phyloP scores from a whole-genome alignment of 352 stramenopile species.

The Phytophthora citricola region DNA sequence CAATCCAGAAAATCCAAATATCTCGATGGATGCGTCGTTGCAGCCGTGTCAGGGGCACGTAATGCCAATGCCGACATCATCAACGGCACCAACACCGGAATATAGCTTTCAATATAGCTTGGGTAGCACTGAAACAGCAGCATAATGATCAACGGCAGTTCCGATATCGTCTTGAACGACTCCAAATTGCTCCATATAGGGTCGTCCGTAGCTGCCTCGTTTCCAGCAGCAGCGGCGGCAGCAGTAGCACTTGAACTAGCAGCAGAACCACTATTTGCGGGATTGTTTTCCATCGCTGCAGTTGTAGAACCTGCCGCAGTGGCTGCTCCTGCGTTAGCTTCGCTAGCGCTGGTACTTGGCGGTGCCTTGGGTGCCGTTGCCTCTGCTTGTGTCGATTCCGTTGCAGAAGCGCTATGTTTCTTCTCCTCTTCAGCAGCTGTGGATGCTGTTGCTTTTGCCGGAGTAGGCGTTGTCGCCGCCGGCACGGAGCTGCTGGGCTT shows the following conservation, averaged over 20 bases:
- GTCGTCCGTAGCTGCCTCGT: conserved; percentile 40
- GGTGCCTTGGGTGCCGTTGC: conserved; percentile 8
- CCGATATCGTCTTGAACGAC: conserved; percentile 96
- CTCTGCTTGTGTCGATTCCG: conserved; percentile 8
- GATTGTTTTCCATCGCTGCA: conserved; percentile 17
- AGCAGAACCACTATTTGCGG: conserved; percentile 10
- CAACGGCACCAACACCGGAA: conserved; percentile 94
- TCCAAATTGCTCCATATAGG: conserved; percentile 85
- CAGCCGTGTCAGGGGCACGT: conserved; percentile 66
- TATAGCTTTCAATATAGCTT: conserved; percentile 96
- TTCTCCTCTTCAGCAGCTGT: conserved; percentile 15
- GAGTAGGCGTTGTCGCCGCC: conserved; percentile 26
- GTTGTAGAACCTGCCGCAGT: conserved; percentile 10
- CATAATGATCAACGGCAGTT: conserved; percentile 98
- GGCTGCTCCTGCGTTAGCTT: conserved; percentile 7
- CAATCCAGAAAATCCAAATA: conserved; percentile 94
- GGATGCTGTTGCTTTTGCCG: conserved; percentile 24
- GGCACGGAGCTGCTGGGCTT: conserved; percentile 32
- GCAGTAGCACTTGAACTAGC: too few species aligned
- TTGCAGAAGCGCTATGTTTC: conserved; percentile 7
- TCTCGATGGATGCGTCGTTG: conserved; percentile 62
- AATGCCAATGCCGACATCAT: conserved; percentile 97
- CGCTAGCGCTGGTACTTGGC: conserved; percentile 3
- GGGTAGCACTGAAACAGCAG: conserved; percentile 98
- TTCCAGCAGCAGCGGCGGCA: conserved; percentile 5